Base-by-base conservation (phyloP, 2,329 filamentous ascomycete genomes). In the Pseudocercospora eumusae region DNA sequence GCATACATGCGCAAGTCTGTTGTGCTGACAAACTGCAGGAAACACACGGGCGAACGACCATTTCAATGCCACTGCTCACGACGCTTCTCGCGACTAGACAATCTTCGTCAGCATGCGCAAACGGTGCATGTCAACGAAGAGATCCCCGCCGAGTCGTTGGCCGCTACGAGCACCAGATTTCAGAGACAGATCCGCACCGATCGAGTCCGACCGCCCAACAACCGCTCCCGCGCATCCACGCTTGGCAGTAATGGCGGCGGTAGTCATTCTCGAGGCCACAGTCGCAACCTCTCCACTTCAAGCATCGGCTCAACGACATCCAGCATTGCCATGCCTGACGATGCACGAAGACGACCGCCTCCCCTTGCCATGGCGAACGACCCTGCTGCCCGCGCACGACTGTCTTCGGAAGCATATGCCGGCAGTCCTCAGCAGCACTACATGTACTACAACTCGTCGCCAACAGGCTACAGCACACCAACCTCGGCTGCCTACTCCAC, bases 121-220 rank as follows among this genome's bases (percentile, higher is more conserved):
- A 98, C 95, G 0, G 95, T 99, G 0, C 95, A 99, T 75, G 90
- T 96, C 61, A 97, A 98, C 75, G 95, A 98, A 75, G 92, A 97
- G 61, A 99, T 99, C 33, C 95, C 95, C 3, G 87, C 88, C 44
- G 92, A 97, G 75, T 98, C 95, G 1, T 84, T 98, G 20, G 95
- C 95, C 15, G 95, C 93, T 3, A 95, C 91, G 1, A 92, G 93
- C 23, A 96, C 93, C 8, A 84, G 93, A 42, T 97, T 96, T 70
- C 93, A 97, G 71, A 85, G 93, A 64, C 93, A 97, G 76, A 92
- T 96, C 62, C 86, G 93, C 57, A 96, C 91, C 0, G 93, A 97
- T 68, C 83, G 92, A 62, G 89, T 93, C 33, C 85, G 91, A 58
- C 89, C 90, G 55, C 84, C 89, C 1, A 88, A 85, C 25, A 85